Evolutionary conservation across 75 land plant genomes (phyloP).

Genomic region (Picea sitchensis): DNA sequence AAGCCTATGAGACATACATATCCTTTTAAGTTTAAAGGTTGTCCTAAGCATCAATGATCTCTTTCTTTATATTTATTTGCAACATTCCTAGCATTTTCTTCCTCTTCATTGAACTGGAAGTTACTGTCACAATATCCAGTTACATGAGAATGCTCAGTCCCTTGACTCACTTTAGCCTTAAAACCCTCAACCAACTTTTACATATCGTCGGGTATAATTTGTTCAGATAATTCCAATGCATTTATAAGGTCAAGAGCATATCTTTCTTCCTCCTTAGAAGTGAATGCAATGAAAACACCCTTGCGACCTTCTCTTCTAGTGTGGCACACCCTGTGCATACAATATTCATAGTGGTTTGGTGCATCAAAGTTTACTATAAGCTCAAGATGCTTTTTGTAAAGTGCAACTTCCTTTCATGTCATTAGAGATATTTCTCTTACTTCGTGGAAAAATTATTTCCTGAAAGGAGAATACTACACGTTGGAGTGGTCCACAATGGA

Average conservation of each 20-base stretch:
- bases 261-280: slow-evolving; percentile 77
- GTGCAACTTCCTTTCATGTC: slow-evolving; percentile 58
- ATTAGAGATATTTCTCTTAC: slow-evolving; percentile 33
- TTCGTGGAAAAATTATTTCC: slow-evolving; percentile 88
- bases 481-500: slow-evolving; percentile 18
- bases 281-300: slow-evolving; percentile 82
- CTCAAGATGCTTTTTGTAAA: slow-evolving; percentile 76
- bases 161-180: slow-evolving; percentile 91
- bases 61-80: slow-evolving; percentile 97
- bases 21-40: slow-evolving; percentile 36
- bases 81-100: slow-evolving; percentile 88
- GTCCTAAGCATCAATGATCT: slow-evolving; percentile 78
- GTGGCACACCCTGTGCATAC: slow-evolving; percentile 88
- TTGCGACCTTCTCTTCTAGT: slow-evolving; percentile 93
- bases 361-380: slow-evolving; percentile 49
- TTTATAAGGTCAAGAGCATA: slow-evolving; percentile 95
- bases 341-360: too few relatives aligned
- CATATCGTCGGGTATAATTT: slow-evolving; percentile 84
- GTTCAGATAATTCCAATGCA: slow-evolving; percentile 88
- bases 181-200: slow-evolving; percentile 87
- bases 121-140: slow-evolving; percentile 99
- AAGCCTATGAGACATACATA: slow-evolving; percentile 70
- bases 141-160: slow-evolving; percentile 87
- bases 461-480: slow-evolving; percentile 68
- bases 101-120: slow-evolving; percentile 97